Evolutionary conservation across 768 basidiomycete species (phyloP).

Genomic region (Hydnomerulius pinastri): DNA sequence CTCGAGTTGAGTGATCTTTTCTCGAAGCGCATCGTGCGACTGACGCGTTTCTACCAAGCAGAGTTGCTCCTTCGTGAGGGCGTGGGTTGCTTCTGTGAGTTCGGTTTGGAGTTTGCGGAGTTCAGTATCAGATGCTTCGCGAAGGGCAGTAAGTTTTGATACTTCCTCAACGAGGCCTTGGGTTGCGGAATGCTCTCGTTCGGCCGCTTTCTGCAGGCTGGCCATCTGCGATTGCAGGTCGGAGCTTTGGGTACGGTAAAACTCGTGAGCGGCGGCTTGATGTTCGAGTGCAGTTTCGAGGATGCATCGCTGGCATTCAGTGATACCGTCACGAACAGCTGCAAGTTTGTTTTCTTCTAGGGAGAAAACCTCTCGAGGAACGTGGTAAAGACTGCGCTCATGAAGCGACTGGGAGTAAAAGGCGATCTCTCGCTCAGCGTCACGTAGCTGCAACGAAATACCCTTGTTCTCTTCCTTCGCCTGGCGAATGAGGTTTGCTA

Average conservation of each 20-base stretch:
- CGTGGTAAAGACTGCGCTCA: conserved; percentile 6
- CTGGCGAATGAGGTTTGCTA: conserved; percentile 63
- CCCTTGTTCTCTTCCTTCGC: conserved; percentile 52
- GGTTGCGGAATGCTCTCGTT: conserved; percentile 18
- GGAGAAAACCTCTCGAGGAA: neutral
- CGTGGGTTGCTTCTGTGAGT: conserved; percentile 23
- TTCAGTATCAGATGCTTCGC: conserved; percentile 43
- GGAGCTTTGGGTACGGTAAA: conserved; percentile 39
- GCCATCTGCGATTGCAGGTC: conserved; percentile 29
- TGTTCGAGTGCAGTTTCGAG: conserved; percentile 15
- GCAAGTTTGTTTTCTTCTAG: conserved; percentile 21
- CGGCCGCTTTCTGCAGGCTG: conserved; percentile 7
- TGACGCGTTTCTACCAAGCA: conserved; percentile 13
- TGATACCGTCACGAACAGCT: conserved; percentile 18
- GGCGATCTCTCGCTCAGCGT: conserved; percentile 16
- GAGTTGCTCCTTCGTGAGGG: conserved; percentile 25
- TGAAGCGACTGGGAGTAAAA: conserved; percentile 14
- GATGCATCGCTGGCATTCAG: conserved; percentile 7
- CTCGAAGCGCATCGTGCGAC: conserved; percentile 26
- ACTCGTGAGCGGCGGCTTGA: conserved; percentile 29
- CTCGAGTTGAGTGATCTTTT: conserved; percentile 27
- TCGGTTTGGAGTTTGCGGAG: conserved; percentile 44
- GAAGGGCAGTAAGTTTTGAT: conserved; percentile 39
- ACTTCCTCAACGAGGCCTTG: conserved; percentile 37
- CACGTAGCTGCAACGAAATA: conserved; percentile 31